Evolutionary conservation across 2,329 filamentous ascomycete species (phyloP), one percentile per base, ranked within the genome.

Genomic region (Fusarium sororula): DNA sequence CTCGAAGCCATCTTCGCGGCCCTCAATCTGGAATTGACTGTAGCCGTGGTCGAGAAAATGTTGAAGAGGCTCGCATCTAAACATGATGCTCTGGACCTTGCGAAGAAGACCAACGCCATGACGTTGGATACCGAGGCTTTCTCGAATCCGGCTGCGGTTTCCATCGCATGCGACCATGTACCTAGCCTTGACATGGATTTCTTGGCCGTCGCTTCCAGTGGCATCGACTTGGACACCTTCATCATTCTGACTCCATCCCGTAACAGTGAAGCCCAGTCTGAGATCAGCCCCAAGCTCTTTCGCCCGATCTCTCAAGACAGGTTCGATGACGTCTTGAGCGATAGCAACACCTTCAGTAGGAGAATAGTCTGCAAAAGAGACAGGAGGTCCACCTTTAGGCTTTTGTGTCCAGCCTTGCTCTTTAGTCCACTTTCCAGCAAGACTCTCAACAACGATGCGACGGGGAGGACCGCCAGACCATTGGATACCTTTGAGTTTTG

Each of bases 91-190:
- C 22, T 82, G 72, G 11, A 84, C 68, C 41, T 78, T 50, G 11
- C 81, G 80, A 7, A 84, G 41, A 11, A 75, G 66, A 3, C 82
- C 81, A 30, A 74, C 69, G 4, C 81, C 82, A 6, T 75, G 77
- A 18, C 72, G 75, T 8, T 60, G 35, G 32, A 82, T 78, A 7
- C 74, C 73, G 22, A 83, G 77, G 26, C 70, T 50, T 64, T 78
- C 67, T 30, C 79, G 70, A 8, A 82, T 71, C 0, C 64, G 70
- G 63, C 80, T 81, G 35, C 69, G 60, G 15, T 78, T 79, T 17
- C 83, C 83, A 56, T 85, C 84, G 38, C 81, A 82, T 18, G 82
- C 82, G 24, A 85, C 79, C 24, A 84, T 72, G 60, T 85, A 85
- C 5, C 79, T 75, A 13, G 78, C 80, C 6, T 61, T 60, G n/a